phyloP scores from a whole-genome alignment of 129 eudicot genomes.

The Flaveria bidentis region DNA sequence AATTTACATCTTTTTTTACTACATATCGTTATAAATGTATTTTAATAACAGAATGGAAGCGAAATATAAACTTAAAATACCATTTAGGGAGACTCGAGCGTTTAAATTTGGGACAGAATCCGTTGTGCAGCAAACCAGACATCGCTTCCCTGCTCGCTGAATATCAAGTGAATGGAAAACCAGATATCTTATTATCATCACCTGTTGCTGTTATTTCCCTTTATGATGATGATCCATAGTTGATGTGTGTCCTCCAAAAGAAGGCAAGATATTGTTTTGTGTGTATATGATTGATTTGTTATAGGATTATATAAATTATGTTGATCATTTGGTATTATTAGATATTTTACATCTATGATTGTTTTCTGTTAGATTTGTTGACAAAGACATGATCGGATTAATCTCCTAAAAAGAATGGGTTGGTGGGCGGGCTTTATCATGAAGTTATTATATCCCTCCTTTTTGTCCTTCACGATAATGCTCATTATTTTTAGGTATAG shows the following conservation, averaged over 20 bases:
- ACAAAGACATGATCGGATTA: constrained; percentile 16
- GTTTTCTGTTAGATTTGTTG: constrained; percentile 14
- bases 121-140: constrained; percentile 31
- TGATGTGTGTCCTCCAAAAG: neutral
- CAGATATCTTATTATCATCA: constrained; percentile 33
- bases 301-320: neutral
- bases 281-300: neutral
- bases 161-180: constrained; percentile 49
- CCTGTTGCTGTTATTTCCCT: constrained; percentile 26
- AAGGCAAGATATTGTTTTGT: neutral
- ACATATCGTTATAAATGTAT: constrained; percentile 1
- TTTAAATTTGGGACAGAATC: constrained; percentile 64
- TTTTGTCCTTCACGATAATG: constrained; percentile 4
- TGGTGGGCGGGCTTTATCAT: constrained; percentile 63
- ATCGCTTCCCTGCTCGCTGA: constrained; percentile 45
- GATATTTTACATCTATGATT: neutral
- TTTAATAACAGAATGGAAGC: neutral
- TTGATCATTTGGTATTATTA: neutral
- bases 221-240: constrained; percentile 71
- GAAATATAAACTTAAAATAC: neutral
- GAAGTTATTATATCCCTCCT: constrained; percentile 31
- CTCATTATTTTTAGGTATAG: neutral
- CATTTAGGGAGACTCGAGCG: constrained; percentile 58
- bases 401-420: constrained; percentile 42
- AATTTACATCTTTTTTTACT: neutral